Evolutionary conservation across 2,329 filamentous ascomycete species (phyloP), one percentile per base, ranked within the genome.

Genomic region (Ceratocystis papillata): DNA sequence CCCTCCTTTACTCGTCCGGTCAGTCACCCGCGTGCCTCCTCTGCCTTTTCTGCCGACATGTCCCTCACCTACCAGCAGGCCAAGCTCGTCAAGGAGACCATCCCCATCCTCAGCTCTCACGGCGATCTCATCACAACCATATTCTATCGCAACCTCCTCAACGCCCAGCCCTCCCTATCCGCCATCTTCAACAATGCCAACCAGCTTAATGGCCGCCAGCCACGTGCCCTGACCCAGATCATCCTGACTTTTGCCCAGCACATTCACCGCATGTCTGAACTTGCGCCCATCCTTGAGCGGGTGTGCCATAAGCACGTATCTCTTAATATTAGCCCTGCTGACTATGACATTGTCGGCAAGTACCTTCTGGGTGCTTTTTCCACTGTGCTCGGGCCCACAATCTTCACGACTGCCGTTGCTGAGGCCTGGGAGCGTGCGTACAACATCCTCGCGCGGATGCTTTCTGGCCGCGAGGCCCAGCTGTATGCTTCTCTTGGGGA

Each of bases 251-350:
- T 91, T 72, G 88, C 89, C 62, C 77, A 79, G 44, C 80, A 90
- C 74, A 87, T 92, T 72, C 87, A 90, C 74, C 80, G 90, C 72
- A 79, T 89, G 0, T 81, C 79, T 60, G 81, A 78, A 22, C 78
- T 91, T 3, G 73, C 73, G 12, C 78, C 81, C 41, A 77, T 76
- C 44, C 78, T 83, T 15, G 85, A 89, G 74, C 82, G 86, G 71
- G 90, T 93, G 69, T 86, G 85, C 67, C 83, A 90, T 71, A 91
- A 90, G 76, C 88, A 92, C 72, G 87, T 81, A 28, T 87, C 83
- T 1, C 79, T 92, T n/a, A 83, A 83, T 72, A 82, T 92, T 71
- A 76, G 79, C 69, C 80, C 88, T 0, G 86, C 85, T 25, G 85
- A 90, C 64, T 92, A 92, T 73, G 75, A 79, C 64, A 81, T 90